phyloP scores from a whole-genome alignment of 2,329 filamentous ascomycete genomes.

The Arthrobotrys pseudoclavata region DNA sequence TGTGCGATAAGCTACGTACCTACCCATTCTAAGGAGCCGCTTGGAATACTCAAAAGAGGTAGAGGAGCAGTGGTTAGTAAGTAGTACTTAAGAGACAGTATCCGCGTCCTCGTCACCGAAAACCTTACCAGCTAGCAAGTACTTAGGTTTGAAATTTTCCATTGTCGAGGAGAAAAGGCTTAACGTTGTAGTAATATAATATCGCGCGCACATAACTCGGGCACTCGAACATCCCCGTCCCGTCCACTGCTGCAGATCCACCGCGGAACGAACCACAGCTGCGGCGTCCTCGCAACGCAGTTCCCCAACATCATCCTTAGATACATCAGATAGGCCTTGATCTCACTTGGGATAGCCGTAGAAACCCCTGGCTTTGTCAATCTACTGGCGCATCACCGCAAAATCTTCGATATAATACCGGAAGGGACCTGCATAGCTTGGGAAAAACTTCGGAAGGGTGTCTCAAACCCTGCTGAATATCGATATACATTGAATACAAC shows the following conservation, averaged over 20 bases:
- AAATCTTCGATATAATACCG: neutral
- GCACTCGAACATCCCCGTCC: conserved; percentile 8
- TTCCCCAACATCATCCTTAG: neutral
- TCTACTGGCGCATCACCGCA: neutral
- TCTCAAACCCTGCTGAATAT: neutral
- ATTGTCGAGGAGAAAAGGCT: conserved; percentile 24
- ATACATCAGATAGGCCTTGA: neutral
- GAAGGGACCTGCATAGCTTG: neutral
- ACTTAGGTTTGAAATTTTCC: conserved; percentile 27
- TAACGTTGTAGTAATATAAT: conserved; percentile 13
- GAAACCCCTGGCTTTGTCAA: neutral
- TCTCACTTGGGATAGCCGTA: neutral
- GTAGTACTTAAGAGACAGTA: conserved; percentile 31
- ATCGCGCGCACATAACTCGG: conserved; percentile 8
- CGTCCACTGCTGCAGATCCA: too few relatives aligned
- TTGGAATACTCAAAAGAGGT: conserved; percentile 27
- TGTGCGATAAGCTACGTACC: conserved; percentile 44
- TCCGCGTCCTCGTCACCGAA: conserved; percentile 27
- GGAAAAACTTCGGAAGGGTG: neutral
- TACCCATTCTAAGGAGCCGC: conserved; percentile 42
- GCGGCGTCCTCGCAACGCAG: conserved; percentile 23
- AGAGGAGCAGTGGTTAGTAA: conserved; percentile 17
- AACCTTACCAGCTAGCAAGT: conserved; percentile 1
- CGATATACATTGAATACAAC: neutral
- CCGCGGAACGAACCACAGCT: conserved; percentile 4